Evolutionary conservation across 1,284 basidiomycete species (phyloP), one percentile per base, ranked within the genome.

Genomic region (Exsudoporus floridanus): DNA sequence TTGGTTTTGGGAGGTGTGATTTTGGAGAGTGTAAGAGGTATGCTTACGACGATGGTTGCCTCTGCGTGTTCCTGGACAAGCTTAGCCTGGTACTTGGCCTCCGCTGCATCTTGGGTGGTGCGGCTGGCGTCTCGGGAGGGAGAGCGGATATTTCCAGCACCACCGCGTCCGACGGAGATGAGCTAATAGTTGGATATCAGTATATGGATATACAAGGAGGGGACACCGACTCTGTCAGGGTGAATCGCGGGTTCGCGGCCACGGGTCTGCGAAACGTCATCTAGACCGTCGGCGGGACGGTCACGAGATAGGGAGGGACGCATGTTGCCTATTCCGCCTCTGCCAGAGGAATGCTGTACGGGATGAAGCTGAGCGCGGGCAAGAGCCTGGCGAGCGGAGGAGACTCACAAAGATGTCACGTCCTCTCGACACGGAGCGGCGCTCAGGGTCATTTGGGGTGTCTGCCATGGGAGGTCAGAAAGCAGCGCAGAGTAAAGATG

Each of bases 81-180:
- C 10, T 74, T 72, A 21, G 76, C 69, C 54, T 86, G 83, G 54
- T 70, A 71, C 3, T 49, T 56, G 36, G 40, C n/a, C 35, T 67
- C 66, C 18, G 47, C 31, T 14, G 35, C 45, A n/a, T 56, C 51
- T 42, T 69, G 68, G 6, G 62, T 51, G 27, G 61, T 65, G 51
- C 70, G 69, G 4, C 55, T 61, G 46, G 75, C 70, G 42, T 83
- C 82, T 39, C 81, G 79, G 16, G 88, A 87, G 0, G 84, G 83
- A 4, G 86, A 85, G 45, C 85, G 83, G 35, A 91, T 82, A 72
- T 92, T 92, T 38, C 90, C 90, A 18, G 79, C 80, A 25, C 90
- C 90, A 34, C 90, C 90, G 31, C 90, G 80, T 18, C 90, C 90
- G 39, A 82, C 80, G 36, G 84, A 84, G 57, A 74, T 76, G n/a